Percentiles rank a stretch among this genome's conserved stretches.
Conservation (phyloP, 441 rosid genomes). For the Erodium trifolium region DNA sequence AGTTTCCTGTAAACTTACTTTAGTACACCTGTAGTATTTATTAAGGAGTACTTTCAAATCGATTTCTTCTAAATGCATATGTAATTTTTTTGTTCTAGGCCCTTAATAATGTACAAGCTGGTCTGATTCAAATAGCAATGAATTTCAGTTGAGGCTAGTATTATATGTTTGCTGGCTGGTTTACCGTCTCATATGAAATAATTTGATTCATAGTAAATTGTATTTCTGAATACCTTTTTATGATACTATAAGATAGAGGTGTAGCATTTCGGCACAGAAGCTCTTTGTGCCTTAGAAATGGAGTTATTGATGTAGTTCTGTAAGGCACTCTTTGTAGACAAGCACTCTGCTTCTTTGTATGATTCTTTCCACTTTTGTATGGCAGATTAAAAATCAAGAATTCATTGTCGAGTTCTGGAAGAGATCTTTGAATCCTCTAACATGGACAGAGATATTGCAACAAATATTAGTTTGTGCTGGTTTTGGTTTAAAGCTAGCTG, state of each 20-base stretch:
- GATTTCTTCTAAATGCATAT: not conserved
- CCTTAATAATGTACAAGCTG: not conserved
- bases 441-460: slow-evolving; percentile 82
- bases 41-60: not conserved
- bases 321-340: not conserved
- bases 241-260: not conserved
- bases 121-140: not conserved
- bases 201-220: not conserved
- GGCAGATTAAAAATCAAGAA: slow-evolving; percentile 67
- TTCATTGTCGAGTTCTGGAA: slow-evolving; percentile 65
- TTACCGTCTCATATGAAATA: not conserved
- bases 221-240: not conserved
- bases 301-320: slow-evolving; percentile 6
- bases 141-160: not conserved
- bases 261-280: not conserved
- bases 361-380: slow-evolving; percentile 12
- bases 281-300: not conserved
- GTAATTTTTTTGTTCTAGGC: slow-evolving; percentile 1
- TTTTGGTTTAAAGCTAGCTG: slow-evolving; percentile 60
- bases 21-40: not conserved
- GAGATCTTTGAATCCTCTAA: slow-evolving; percentile 73
- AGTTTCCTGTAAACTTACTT: not conserved
- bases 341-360: slow-evolving; percentile 1
- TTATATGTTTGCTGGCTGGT: not conserved
- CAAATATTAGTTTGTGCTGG: slow-evolving; percentile 89